These are phyloP conservation scores for Salix viminalis DNA, from an alignment of 345 rosid genomes.

Conservation along the genomic window DNA sequence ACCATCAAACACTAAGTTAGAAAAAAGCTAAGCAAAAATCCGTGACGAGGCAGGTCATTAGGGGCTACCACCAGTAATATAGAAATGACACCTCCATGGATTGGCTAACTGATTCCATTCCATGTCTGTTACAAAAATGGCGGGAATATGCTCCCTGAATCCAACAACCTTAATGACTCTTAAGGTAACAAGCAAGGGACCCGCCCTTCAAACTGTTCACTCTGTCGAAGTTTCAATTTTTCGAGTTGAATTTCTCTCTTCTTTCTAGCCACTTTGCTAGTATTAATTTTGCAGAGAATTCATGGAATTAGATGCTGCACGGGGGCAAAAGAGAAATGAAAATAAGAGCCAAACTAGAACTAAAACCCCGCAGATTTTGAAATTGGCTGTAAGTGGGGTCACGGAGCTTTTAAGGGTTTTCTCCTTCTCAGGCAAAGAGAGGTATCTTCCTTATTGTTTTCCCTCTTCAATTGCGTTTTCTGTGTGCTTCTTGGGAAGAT, in stretches of 20 bases:
- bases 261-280: neutral
- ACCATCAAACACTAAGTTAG: too few species aligned
- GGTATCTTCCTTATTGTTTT: slow-evolving; percentile 12
- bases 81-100: too few species aligned
- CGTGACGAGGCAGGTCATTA: too few species aligned
- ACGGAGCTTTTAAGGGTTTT: slow-evolving; percentile 66
- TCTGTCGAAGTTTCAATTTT: neutral
- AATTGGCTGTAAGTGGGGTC: slow-evolving; percentile 65
- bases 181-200: neutral
- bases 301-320: slow-evolving; percentile 43
- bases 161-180: neutral
- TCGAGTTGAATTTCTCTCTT: neutral
- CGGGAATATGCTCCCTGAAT: too few species aligned
- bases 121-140: too few species aligned
- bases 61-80: too few species aligned
- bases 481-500: neutral
- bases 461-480: neutral
- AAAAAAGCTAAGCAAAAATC: too few species aligned
- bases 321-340: slow-evolving; percentile 27
- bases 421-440: slow-evolving; percentile 32
- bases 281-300: slow-evolving; percentile 28
- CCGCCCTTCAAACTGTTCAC: neutral
- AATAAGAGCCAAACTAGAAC: neutral
- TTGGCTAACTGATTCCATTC: too few species aligned
- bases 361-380: slow-evolving; percentile 45